Percentiles rank a stretch among this genome's conserved stretches.
These are phyloP conservation scores for Chrysoporthe austroafricana DNA, from an alignment of 2,329 filamentous ascomycete genomes.

Conservation along the genomic window DNA sequence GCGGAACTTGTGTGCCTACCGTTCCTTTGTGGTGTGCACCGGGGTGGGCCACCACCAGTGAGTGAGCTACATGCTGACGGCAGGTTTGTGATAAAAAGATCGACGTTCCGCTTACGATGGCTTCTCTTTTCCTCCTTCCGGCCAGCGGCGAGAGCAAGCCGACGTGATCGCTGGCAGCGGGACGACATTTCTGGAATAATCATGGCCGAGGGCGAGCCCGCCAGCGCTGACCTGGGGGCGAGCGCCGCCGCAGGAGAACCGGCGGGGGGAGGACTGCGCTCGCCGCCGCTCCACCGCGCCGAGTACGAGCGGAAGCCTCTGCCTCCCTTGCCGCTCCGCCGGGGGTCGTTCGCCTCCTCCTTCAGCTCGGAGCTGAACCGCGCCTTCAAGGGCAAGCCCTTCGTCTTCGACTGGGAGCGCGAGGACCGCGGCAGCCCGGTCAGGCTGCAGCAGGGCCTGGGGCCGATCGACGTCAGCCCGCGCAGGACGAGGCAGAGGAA, in stretches of 20 bases:
- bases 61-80: no score
- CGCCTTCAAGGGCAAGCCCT: slow-evolving; percentile 2
- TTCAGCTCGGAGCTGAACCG: slow-evolving; percentile 10
- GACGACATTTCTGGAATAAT: not conserved
- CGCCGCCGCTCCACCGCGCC: slow-evolving; percentile 15
- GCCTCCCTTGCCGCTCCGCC: slow-evolving; percentile 20
- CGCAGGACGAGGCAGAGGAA: not conserved
- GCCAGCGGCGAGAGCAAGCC: not conserved
- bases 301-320: slow-evolving; percentile 25
- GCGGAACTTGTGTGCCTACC: slow-evolving; percentile 6
- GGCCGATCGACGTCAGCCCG: not conserved
- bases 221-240: slow-evolving; percentile 1
- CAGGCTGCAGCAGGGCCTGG: not conserved
- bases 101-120: not conserved
- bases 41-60: no score
- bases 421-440: slow-evolving; percentile 5
- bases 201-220: not conserved
- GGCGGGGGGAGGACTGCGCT: not conserved
- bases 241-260: not conserved
- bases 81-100: not conserved
- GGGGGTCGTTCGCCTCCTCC: slow-evolving; percentile 14
- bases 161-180: not conserved
- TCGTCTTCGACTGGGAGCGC: slow-evolving; percentile 24
- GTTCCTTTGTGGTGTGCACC: slow-evolving; percentile 1
- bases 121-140: not conserved